phyloP scores from a whole-genome alignment of 805 yeast genomes.

The Candida qinlingensis region DNA sequence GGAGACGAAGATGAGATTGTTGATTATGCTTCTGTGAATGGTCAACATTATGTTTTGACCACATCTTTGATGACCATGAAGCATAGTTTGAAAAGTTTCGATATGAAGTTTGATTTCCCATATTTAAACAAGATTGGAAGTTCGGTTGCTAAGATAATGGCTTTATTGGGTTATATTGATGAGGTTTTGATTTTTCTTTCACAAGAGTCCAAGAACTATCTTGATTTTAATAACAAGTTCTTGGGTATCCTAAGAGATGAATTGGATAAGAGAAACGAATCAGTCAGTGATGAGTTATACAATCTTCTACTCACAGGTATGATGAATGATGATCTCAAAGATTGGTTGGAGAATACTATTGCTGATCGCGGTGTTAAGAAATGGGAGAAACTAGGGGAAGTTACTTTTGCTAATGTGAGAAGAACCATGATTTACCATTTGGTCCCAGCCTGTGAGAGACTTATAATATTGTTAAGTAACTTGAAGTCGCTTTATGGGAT shows the following conservation, averaged over 20 bases:
- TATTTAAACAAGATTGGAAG: slow-evolving; percentile 14
- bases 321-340: slow-evolving; percentile 42
- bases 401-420: slow-evolving; percentile 45
- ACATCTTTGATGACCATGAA: slow-evolving; percentile 19
- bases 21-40: slow-evolving; percentile 4
- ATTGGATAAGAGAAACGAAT: slow-evolving; percentile 20
- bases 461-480: slow-evolving; percentile 40
- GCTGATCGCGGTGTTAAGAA: slow-evolving; percentile 62
- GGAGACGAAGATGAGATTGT: slow-evolving; percentile 20
- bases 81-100: slow-evolving; percentile 15
- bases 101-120: slow-evolving; percentile 10
- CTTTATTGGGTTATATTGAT: slow-evolving; percentile 28
- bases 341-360: slow-evolving; percentile 58
- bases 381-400: slow-evolving; percentile 46
- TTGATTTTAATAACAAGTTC: slow-evolving; percentile 33
- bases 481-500: slow-evolving; percentile 31
- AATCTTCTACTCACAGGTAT: slow-evolving; percentile 50
- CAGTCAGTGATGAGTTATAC: slow-evolving; percentile 36
- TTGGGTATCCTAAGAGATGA: slow-evolving; percentile 34
- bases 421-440: slow-evolving; percentile 43
- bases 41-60: slow-evolving; percentile 17
- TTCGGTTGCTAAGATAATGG: slow-evolving; percentile 18
- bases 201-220: slow-evolving; percentile 30
- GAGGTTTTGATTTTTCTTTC: slow-evolving; percentile 27
- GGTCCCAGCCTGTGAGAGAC: slow-evolving; percentile 51